These are phyloP conservation scores for Aspergillus sp. DNA, from an alignment of 2,329 filamentous ascomycete genomes.

Conservation along the genomic window DNA sequence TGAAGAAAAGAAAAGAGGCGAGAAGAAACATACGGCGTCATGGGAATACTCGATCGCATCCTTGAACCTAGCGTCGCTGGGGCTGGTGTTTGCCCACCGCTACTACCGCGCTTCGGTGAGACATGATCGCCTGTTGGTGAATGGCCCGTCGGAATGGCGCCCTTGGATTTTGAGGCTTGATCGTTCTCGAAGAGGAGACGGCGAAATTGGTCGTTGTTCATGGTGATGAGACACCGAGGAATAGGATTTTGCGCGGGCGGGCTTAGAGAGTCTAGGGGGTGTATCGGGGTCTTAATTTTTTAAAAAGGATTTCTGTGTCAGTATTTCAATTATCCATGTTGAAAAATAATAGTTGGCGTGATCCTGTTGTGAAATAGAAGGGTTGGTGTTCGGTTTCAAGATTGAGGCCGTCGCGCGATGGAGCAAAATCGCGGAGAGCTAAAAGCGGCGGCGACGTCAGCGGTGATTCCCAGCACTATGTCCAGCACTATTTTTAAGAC, in stretches of 20 bases:
- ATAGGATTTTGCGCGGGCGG: background rate
- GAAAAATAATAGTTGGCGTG: background rate
- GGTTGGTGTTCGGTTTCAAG: background rate
- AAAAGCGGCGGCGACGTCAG: too few species aligned
- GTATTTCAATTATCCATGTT: background rate
- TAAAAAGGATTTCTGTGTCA: background rate
- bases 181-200: constrained; percentile 63
- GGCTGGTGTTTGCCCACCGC: constrained; percentile 32
- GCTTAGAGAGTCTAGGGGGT: background rate
- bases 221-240: constrained; percentile 37
- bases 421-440: background rate
- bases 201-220: constrained; percentile 97
- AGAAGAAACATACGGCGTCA: constrained; percentile 73
- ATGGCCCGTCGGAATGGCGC: constrained; percentile 7
- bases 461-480: too few species aligned
- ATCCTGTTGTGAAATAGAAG: background rate
- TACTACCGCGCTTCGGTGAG: background rate
- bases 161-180: constrained; percentile 30
- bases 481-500: too few species aligned
- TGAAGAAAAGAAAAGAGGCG: background rate
- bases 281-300: background rate
- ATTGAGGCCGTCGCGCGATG: background rate
- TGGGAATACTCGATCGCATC: constrained; percentile 78
- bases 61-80: constrained; percentile 70
- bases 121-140: constrained; percentile 9